These are phyloP conservation scores for Ophiostoma himal-ulmi DNA, from an alignment of 2,329 filamentous ascomycete species.

Conservation along the genomic window DNA sequence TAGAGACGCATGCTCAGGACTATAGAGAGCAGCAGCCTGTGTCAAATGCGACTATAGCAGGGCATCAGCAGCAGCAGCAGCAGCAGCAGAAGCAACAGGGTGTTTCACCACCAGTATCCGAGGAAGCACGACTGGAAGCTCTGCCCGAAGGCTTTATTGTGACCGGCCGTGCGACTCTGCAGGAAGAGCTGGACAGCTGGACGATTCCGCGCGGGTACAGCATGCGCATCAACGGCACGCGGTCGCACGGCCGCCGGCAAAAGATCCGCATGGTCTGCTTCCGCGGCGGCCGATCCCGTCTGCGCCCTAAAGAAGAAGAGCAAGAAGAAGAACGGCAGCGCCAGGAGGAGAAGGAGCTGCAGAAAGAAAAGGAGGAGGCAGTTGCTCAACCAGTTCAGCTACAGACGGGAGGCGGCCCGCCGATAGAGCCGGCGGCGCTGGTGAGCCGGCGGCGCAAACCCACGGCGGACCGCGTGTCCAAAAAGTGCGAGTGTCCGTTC, in stretches of 20 bases:
- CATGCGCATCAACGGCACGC: conserved; percentile 37
- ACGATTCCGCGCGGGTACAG: conserved; percentile 36
- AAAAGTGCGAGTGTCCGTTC: conserved; percentile 37
- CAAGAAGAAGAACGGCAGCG: conserved; percentile 24
- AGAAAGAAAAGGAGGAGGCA: not conserved
- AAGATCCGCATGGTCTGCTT: conserved; percentile 38
- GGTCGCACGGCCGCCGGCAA: conserved; percentile 34
- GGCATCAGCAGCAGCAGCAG: not conserved
- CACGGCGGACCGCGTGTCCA: conserved; percentile 34
- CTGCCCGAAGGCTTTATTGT: conserved; percentile 35
- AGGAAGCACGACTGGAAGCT: conserved; percentile 29
- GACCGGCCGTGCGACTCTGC: conserved; percentile 33
- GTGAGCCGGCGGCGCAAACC: conserved; percentile 30
- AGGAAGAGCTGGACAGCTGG: conserved; percentile 35
- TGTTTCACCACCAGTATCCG: not conserved
- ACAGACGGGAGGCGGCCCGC: not conserved
- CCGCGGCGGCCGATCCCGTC: conserved; percentile 35
- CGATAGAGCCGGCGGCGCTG: not conserved
- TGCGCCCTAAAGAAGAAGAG: conserved; percentile 26
- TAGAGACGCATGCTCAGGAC: not conserved
- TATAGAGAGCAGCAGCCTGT: not conserved
- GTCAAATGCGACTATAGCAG: not conserved
- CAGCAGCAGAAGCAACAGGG: not conserved
- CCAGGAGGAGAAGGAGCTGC: conserved; percentile 26
- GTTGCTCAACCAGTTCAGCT: not conserved